Evolutionary conservation across 106 monocot species (phyloP).

Genomic region (Allium fistulosum): DNA sequence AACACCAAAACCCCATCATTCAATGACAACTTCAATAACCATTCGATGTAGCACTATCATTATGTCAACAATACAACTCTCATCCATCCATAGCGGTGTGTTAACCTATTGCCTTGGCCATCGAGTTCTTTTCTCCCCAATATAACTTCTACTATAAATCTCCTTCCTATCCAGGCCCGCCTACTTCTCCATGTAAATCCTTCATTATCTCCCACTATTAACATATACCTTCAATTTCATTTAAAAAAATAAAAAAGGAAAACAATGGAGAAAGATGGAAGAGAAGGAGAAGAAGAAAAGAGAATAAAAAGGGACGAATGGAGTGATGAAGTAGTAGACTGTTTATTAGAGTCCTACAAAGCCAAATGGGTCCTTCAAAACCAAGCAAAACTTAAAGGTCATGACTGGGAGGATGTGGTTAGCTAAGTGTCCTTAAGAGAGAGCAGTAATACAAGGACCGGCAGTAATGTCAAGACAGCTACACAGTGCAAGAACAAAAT

Average conservation of each 20-base stretch:
- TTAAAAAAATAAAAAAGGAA: not conserved
- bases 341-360: slow-evolving; percentile 12
- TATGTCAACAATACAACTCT: too few relatives aligned
- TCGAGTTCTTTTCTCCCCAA: too few relatives aligned
- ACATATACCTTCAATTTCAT: not conserved
- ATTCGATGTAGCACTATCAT: too few relatives aligned
- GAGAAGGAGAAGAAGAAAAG: not conserved
- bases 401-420: slow-evolving; percentile 25
- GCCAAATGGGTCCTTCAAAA: slow-evolving; percentile 18
- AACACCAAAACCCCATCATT: too few relatives aligned
- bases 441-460: not conserved
- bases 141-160: too few relatives aligned
- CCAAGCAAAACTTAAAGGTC: slow-evolving; percentile 17
- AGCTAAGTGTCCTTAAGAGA: slow-evolving; percentile 4
- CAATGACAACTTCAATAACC: too few relatives aligned
- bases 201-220: too few relatives aligned
- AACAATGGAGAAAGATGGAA: not conserved
- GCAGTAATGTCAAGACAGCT: slow-evolving; percentile 5
- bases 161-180: too few relatives aligned
- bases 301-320: slow-evolving; percentile 15
- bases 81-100: too few relatives aligned
- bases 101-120: too few relatives aligned
- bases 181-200: too few relatives aligned
- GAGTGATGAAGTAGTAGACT: slow-evolving; percentile 11
- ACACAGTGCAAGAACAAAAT: slow-evolving; percentile 27